phyloP scores from a whole-genome alignment of 805 yeast genomes.

The Metschnikowia cubensis region DNA sequence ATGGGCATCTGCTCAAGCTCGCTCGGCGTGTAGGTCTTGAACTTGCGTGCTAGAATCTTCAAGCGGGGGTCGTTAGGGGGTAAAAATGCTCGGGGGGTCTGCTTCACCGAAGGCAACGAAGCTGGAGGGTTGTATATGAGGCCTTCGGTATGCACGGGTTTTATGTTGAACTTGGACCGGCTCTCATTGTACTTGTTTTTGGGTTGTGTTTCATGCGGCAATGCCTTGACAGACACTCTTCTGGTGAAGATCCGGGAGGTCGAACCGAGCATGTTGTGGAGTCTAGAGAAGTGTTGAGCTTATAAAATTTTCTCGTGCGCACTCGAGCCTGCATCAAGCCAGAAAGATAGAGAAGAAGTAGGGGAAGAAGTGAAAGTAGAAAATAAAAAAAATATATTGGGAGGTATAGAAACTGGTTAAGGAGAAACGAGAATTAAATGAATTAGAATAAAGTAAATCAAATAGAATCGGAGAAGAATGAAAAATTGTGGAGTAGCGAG shows the following conservation, averaged over 20 bases:
- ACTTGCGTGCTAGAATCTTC: conserved; percentile 26
- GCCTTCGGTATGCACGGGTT: conserved; percentile 55
- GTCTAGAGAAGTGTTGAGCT: background rate
- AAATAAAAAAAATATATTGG: no score
- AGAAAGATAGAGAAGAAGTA: background rate
- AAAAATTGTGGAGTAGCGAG: no score
- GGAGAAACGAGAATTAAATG: no score
- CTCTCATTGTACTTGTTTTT: conserved; percentile 54
- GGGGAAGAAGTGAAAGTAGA: no score
- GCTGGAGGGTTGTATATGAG: conserved; percentile 63
- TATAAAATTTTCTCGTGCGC: conserved; percentile 4
- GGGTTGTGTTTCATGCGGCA: conserved; percentile 42
- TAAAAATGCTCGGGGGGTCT: conserved; percentile 67
- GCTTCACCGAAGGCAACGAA: conserved; percentile 43
- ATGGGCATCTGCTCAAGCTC: conserved; percentile 40
- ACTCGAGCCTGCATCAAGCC: background rate
- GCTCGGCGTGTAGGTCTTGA: conserved; percentile 27
- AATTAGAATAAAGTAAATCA: no score
- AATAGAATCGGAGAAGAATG: no score
- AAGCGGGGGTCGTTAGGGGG: conserved; percentile 60
- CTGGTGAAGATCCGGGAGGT: conserved; percentile 14
- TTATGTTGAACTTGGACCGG: conserved; percentile 64
- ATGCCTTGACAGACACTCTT: conserved; percentile 17
- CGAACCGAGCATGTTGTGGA: conserved; percentile 3
- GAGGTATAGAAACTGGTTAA: no score